A percentile compares a stretch with the other conserved stretches of the same genome.
Evolutionary conservation across 768 basidiomycete species (phyloP).

Genomic region (Mycena leptocephala): DNA sequence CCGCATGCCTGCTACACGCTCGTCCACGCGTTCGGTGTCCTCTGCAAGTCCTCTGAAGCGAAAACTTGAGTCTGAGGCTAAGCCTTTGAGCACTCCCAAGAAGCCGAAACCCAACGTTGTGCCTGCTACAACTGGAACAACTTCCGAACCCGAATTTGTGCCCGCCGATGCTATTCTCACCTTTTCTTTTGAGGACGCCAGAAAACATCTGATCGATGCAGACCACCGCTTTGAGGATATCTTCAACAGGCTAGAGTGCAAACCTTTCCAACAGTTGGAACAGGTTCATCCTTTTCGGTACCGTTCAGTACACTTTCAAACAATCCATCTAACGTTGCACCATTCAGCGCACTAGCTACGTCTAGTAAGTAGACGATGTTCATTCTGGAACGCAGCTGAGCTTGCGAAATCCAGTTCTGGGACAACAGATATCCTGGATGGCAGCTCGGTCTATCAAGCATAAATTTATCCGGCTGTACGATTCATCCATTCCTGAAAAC

Average conservation of each 20-base stretch:
- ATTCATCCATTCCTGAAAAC: conserved; percentile 82
- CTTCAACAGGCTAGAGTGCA: conserved; percentile 78
- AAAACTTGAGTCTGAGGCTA: conserved; percentile 17
- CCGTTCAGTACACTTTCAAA: conserved; percentile 27
- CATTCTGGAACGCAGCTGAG: neutral
- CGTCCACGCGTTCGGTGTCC: conserved; percentile 46
- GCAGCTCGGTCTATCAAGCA: conserved; percentile 90
- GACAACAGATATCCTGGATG: conserved; percentile 89
- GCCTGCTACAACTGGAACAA: conserved; percentile 28
- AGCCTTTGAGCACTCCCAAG: conserved; percentile 34
- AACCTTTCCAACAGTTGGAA: conserved; percentile 84
- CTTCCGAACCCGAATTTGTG: conserved; percentile 58
- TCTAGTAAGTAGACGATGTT: conserved; percentile 66
- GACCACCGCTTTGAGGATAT: conserved; percentile 83
- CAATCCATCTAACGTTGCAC: neutral
- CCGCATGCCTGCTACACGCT: conserved; percentile 55
- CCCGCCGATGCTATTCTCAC: conserved; percentile 73
- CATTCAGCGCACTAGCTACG: conserved; percentile 73
- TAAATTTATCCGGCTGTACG: conserved; percentile 83
- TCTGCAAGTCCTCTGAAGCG: conserved; percentile 20
- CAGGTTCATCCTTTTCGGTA: conserved; percentile 89
- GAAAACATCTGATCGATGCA: conserved; percentile 74
- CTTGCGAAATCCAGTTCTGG: conserved; percentile 41
- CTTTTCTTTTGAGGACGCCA: conserved; percentile 87
- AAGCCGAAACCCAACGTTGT: conserved; percentile 31